These are phyloP conservation scores for Polygonum aviculare DNA, from an alignment of 148 eudicot genomes.

Conservation along the genomic window DNA sequence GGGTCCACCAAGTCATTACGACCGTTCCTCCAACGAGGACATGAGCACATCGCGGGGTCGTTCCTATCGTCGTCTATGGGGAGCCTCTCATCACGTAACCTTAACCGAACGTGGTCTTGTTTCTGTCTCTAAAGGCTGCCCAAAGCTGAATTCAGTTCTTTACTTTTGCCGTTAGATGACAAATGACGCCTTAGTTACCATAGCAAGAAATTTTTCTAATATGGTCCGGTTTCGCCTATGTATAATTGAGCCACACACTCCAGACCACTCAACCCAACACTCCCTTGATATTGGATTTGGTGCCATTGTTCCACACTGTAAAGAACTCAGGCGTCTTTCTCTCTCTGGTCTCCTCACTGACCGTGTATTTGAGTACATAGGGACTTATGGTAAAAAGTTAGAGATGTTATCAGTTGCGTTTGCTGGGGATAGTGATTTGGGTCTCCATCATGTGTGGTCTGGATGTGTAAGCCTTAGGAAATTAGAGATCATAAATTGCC, in stretches of 20 bases:
- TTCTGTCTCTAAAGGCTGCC: conserved; percentile 53
- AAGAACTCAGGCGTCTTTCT: conserved; percentile 41
- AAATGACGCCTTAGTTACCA: conserved; percentile 40
- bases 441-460: conserved; percentile 64
- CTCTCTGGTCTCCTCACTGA: conserved; percentile 60
- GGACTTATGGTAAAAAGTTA: conserved; percentile 77
- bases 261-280: conserved; percentile 46
- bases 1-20: no score
- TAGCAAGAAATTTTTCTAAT: conserved; percentile 44
- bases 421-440: conserved; percentile 77
- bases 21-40: no score
- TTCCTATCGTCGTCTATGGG: no score
- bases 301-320: conserved; percentile 50
- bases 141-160: conserved; percentile 49
- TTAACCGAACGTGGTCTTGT: conserved; percentile 58
- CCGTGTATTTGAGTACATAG: conserved; percentile 54
- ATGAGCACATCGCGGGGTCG: no score
- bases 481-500: conserved; percentile 72
- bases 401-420: conserved; percentile 86
- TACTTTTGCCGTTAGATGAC: conserved; percentile 69
- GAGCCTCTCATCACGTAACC: no score
- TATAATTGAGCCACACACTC: conserved; percentile 45
- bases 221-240: conserved; percentile 48
- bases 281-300: conserved; percentile 60
- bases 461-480: conserved; percentile 80